phyloP scores from a whole-genome alignment of 139 green algal genomes.

The Closterium sp. region DNA sequence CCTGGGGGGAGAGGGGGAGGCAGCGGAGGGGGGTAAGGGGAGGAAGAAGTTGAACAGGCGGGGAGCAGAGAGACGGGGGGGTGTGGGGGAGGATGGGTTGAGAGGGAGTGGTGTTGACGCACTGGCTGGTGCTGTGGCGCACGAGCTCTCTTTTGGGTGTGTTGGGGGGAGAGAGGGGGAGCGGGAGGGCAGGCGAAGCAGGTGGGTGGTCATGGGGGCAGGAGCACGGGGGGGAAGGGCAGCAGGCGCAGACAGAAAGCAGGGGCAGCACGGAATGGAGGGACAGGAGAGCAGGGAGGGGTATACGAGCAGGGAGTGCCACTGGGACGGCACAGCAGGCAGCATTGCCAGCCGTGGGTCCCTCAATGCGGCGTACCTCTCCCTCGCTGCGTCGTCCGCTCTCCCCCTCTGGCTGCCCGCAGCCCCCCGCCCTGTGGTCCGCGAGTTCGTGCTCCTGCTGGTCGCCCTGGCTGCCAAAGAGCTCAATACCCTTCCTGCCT shows the following conservation, averaged over 20 bases:
- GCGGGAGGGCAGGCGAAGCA: too few relatives aligned
- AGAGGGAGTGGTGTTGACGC: neutral
- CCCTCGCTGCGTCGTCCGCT: neutral
- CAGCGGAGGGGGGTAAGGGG: neutral
- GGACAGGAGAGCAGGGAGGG: neutral
- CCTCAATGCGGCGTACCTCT: neutral
- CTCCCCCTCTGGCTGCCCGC: neutral
- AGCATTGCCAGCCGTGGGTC: neutral
- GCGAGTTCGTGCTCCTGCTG: neutral
- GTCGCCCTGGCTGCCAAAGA: neutral
- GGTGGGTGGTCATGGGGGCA: neutral
- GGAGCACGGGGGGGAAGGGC: neutral
- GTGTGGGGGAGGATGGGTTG: neutral
- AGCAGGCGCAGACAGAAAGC: neutral
- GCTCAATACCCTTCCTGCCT: too few relatives aligned
- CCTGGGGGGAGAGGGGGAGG: neutral
- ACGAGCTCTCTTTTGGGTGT: neutral
- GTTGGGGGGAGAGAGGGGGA: neutral
- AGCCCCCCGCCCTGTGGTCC: neutral
- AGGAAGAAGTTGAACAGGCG: neutral
- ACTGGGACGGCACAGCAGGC: neutral
- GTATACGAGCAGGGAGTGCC: too few relatives aligned
- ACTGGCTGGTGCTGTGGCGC: neutral
- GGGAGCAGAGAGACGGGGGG: neutral
- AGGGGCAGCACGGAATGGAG: neutral